A percentile compares a stretch with the other conserved stretches of the same genome.
Conservation (phyloP, 2,329 filamentous ascomycete genomes). For the Dothideomycetes sp. region DNA sequence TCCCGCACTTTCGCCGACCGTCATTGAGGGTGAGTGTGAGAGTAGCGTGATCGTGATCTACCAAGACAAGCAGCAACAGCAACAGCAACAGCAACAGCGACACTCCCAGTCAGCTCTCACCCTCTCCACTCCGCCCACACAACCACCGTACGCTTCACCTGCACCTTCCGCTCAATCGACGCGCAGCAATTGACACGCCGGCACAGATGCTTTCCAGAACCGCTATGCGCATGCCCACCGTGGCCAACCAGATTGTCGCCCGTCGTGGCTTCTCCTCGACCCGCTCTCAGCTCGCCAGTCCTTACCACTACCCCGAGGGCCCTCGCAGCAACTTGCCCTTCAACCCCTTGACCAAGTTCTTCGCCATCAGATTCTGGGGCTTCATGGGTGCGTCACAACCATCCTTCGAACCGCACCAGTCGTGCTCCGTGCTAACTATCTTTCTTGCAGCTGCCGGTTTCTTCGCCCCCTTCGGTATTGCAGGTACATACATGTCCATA, state of each 20-base stretch:
- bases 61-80: slow-evolving; percentile 6
- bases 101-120: slow-evolving; percentile 10
- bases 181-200: slow-evolving; percentile 3
- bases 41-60: slow-evolving; percentile 8
- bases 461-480: slow-evolving; percentile 51
- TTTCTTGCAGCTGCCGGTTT: slow-evolving; percentile 48
- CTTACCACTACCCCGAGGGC: slow-evolving; percentile 98
- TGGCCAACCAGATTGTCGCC: slow-evolving; percentile 58
- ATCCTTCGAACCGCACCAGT: not conserved
- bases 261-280: slow-evolving; percentile 93
- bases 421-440: slow-evolving; percentile 30
- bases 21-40: not conserved
- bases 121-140: slow-evolving; percentile 8
- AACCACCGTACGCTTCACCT: slow-evolving; percentile 4
- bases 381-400: slow-evolving; percentile 54
- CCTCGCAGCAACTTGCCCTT: slow-evolving; percentile 93
- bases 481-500: slow-evolving; percentile 49
- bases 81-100: slow-evolving; percentile 4
- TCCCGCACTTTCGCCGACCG: slow-evolving; percentile 11
- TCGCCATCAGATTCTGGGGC: slow-evolving; percentile 71
- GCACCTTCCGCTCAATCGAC: not conserved
- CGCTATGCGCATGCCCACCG: slow-evolving; percentile 51
- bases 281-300: slow-evolving; percentile 72
- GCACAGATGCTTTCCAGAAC: slow-evolving; percentile 68
- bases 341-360: slow-evolving; percentile 85